These are phyloP conservation scores for Wallacemonas rigidus DNA, from an alignment of 208 protist species.

Conservation along the genomic window DNA sequence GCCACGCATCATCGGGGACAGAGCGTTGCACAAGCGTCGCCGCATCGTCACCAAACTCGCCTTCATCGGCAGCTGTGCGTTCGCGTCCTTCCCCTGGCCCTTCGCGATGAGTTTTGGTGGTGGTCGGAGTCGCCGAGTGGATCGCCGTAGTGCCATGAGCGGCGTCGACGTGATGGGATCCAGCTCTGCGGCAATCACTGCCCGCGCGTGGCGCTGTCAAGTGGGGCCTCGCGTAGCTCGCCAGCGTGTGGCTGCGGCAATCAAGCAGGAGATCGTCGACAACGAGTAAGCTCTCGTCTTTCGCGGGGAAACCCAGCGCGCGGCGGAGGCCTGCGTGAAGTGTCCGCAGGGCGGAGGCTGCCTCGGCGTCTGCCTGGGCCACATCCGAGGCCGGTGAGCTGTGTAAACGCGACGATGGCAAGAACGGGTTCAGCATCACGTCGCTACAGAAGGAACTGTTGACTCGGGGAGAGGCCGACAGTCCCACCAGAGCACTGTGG, in stretches of 20 bases:
- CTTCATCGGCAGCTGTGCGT: background rate
- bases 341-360: conserved; percentile 19
- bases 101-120: too few relatives aligned
- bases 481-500: too few relatives aligned
- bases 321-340: conserved; percentile 32
- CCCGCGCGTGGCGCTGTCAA: background rate
- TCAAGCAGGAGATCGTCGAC: conserved; percentile 11
- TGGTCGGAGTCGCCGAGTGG: too few relatives aligned
- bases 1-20: conserved; percentile 1
- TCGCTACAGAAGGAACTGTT: too few relatives aligned
- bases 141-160: background rate
- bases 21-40: background rate
- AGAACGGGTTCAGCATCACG: too few relatives aligned
- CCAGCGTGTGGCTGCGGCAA: conserved; percentile 5
- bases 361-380: background rate
- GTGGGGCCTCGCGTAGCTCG: background rate
- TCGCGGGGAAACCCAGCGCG: conserved; percentile 34
- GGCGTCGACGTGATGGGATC: background rate
- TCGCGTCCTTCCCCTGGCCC: background rate
- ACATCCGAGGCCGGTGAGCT: background rate
- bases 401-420: background rate
- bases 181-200: background rate
- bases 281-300: conserved; percentile 8
- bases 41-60: conserved; percentile 4
- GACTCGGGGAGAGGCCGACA: too few relatives aligned